phyloP scores from a whole-genome alignment of 108 stramenopile genomes.

The Skeletonema potamos region DNA sequence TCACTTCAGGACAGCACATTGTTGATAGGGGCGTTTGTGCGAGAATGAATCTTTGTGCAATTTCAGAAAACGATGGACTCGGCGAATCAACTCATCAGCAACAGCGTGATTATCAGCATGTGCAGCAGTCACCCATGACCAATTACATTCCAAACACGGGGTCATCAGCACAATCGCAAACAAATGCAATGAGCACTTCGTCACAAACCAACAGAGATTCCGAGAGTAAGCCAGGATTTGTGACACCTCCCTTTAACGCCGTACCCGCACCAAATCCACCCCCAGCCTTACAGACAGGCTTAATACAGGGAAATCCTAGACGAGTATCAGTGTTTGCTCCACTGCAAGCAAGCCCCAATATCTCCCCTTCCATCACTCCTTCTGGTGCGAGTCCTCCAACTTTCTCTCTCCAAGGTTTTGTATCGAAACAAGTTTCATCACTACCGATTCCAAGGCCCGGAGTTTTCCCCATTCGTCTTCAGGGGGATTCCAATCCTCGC shows the following conservation, averaged over 20 bases:
- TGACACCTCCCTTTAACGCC: conserved; percentile 45
- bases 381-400: conserved; percentile 8
- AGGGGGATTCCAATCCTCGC: not conserved
- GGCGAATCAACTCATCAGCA: conserved; percentile 26
- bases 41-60: conserved; percentile 68
- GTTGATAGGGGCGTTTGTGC: conserved; percentile 25
- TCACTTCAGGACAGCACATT: conserved; percentile 16
- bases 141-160: conserved; percentile 50
- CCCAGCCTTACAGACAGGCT: conserved; percentile 13
- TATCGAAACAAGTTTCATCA: conserved; percentile 4
- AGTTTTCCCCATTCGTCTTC: not conserved
- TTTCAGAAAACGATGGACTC: conserved; percentile 68
- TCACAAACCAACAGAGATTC: conserved; percentile 14
- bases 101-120: conserved; percentile 4
- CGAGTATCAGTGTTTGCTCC: conserved; percentile 47
- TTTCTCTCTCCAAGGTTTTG: conserved; percentile 27
- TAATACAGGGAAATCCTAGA: conserved; percentile 2
- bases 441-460: conserved; percentile 16
- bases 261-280: conserved; percentile 25
- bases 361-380: conserved; percentile 29
- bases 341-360: conserved; percentile 46
- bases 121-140: conserved; percentile 38
- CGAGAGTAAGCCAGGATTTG: conserved; percentile 30
- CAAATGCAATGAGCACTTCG: conserved; percentile 7
- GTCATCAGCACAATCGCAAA: conserved; percentile 19